Percentiles rank a stretch among this genome's conserved stretches.
Evolutionary conservation across 2,329 filamentous ascomycete genomes (phyloP).

Genomic region (Aspergillus sp.): DNA sequence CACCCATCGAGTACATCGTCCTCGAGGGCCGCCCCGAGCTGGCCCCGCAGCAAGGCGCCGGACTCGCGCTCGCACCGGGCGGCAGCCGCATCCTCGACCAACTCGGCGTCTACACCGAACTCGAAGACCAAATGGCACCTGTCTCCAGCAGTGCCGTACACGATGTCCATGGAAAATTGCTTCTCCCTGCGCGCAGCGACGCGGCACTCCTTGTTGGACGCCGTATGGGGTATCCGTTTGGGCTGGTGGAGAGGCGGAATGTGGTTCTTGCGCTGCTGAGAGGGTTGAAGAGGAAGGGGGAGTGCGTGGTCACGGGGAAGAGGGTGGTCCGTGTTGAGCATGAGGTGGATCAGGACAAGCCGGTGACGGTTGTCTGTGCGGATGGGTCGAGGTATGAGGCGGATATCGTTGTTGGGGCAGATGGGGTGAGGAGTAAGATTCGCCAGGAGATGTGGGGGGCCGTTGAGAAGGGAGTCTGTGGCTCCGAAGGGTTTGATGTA

Average conservation of each 20-base stretch:
- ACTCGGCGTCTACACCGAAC: background rate
- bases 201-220: background rate
- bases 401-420: slow-evolving; percentile 1
- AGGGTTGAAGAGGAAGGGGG: background rate
- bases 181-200: background rate
- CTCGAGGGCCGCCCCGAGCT: background rate
- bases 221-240: background rate
- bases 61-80: background rate
- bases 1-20: background rate
- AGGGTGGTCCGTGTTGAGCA: background rate
- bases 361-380: background rate
- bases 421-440: background rate
- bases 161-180: background rate
- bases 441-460: background rate
- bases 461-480: background rate
- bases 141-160: background rate
- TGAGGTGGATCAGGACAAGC: too few relatives aligned
- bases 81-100: slow-evolving; percentile 1
- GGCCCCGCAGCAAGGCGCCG: background rate
- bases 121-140: background rate
- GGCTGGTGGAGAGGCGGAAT: background rate
- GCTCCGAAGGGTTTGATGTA: background rate
- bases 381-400: background rate
- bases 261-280: background rate
- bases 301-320: background rate